Evolutionary conservation across 495 filamentous ascomycete species (phyloP), one percentile per base, ranked within the genome.

Genomic region (Cryomyces minteri): DNA sequence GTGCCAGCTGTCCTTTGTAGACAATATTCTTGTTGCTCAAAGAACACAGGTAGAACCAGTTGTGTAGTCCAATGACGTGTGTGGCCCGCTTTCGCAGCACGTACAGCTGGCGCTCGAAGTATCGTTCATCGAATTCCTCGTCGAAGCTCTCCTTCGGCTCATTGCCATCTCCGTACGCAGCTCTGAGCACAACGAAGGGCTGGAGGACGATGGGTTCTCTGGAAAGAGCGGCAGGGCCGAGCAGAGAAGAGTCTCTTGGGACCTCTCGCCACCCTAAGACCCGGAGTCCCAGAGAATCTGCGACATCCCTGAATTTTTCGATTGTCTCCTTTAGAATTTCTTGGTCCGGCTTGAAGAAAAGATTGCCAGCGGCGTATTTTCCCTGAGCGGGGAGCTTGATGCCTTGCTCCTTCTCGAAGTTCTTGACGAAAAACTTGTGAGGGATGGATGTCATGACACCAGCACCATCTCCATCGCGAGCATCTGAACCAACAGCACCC

Each of bases 361-460:
- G 65, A 61, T 99, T 99, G 39, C 90, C 90, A 56, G 85, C 88
- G 34, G 90, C 90, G 70, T 99, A 99, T 65, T 96, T 83, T 50
- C 90, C 90, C 53, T 79, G 68, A 29, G 83, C 79, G 41, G 90
- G 90, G 37, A 99, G 74, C 55, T 81, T 78, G 49, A 90, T 75
- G 47, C 80, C 83, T 54, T 80, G 79, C 64, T 95, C 83, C 41
- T 81, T 79, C 61, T 82, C 87, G 58, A 99, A 95, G 62, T 96
- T 93, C 67, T 99, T 99, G 54, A 94, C 68, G 62, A 99, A 99
- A 65, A 99, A 99, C 62, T 79, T 92, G 70, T 99, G 90, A 11
- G 90, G 90, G 54, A 99, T 94, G 34, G 88, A 95, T 47, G 90
- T 96, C 90, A 99, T 99, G 52, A 96, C 88, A 70, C 90, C 90